Evolutionary conservation across 23 red algal species (phyloP).

Genomic region (Gracilaria domingensis): DNA sequence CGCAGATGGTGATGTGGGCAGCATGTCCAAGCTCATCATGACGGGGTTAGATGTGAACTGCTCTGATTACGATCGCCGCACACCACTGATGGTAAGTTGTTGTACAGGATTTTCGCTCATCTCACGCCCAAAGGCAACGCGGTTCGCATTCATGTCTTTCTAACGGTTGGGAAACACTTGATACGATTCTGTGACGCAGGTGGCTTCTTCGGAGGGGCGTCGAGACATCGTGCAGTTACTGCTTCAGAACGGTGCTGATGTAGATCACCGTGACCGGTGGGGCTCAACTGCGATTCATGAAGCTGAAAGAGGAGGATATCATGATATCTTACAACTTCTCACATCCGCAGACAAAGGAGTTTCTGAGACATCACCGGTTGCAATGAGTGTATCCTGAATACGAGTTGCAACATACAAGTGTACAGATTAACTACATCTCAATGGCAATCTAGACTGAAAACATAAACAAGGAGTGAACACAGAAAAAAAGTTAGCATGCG

Average conservation of each 20-base stretch:
- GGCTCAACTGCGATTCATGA: constrained; percentile 87
- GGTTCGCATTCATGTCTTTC: too few species aligned
- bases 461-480: background rate
- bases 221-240: constrained; percentile 71
- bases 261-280: constrained; percentile 74
- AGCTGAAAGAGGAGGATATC: constrained; percentile 69
- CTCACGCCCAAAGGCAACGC: background rate
- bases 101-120: background rate
- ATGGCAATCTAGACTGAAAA: constrained; percentile 1
- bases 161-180: too few species aligned
- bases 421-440: constrained; percentile 15
- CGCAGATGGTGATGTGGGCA: constrained; percentile 56
- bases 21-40: constrained; percentile 36
- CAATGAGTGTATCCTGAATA: background rate
- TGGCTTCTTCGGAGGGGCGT: constrained; percentile 85
- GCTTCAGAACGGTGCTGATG: constrained; percentile 56
- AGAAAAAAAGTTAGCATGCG: background rate
- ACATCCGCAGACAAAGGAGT: background rate
- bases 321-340: constrained; percentile 60
- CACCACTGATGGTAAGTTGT: constrained; percentile 76
- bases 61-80: constrained; percentile 85
- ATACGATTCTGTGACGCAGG: constrained; percentile 13
- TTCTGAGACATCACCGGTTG: background rate
- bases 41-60: constrained; percentile 64
- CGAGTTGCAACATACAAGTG: background rate